Evolutionary conservation across 352 stramenopile genomes (phyloP).

Genomic region (Saprolegnia diclina): DNA sequence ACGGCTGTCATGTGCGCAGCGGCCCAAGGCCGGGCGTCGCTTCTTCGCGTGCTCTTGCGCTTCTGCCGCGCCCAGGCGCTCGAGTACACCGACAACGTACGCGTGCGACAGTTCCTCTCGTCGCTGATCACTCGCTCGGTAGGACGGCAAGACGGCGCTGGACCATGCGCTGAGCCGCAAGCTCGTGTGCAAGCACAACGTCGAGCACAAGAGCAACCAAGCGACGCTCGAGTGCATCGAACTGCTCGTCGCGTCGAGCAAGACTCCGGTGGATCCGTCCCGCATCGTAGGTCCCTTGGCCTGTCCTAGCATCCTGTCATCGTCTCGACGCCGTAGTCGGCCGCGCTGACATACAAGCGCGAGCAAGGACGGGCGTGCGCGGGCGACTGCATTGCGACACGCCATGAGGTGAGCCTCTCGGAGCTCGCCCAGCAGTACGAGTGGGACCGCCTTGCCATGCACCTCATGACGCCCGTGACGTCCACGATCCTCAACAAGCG

Average conservation of each 20-base stretch:
- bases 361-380: not conserved
- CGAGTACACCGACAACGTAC: not conserved
- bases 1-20: slow-evolving; percentile 9
- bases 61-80: not conserved
- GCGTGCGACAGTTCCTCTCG: not conserved
- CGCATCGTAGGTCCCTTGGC: slow-evolving; percentile 7
- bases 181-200: not conserved
- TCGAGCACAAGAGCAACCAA: not conserved
- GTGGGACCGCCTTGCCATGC: not conserved
- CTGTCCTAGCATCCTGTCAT: not conserved
- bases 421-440: slow-evolving; percentile 7
- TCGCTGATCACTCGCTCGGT: not conserved
- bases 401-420: not conserved
- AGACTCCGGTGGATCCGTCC: not conserved
- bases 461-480: not conserved
- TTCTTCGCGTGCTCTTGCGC: not conserved
- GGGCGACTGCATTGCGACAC: slow-evolving; percentile 2
- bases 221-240: slow-evolving; percentile 1
- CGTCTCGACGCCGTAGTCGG: not conserved
- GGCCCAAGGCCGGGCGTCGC: not conserved
- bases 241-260: not conserved
- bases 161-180: slow-evolving; percentile 6
- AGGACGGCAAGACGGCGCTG: slow-evolving; percentile 9
- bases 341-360: not conserved
- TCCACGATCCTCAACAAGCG: not conserved